Evolutionary conservation across 148 eudicot genomes (phyloP).

Genomic region (Pharnaceum exiguum): DNA sequence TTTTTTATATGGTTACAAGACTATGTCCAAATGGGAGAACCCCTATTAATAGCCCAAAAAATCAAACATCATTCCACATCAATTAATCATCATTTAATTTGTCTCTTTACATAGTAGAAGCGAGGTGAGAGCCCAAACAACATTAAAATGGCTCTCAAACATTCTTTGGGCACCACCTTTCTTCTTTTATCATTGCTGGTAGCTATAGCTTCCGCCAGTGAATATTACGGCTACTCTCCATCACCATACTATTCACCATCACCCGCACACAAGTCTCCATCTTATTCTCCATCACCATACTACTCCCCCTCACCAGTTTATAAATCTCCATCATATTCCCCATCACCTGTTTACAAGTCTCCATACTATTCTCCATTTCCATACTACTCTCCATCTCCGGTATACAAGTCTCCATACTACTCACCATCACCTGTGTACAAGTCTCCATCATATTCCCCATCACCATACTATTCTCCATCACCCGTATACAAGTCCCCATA

Average conservation of each 20-base stretch:
- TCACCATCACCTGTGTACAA: background rate
- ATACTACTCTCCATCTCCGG: background rate
- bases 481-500: background rate
- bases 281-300: background rate
- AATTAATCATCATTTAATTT: no score
- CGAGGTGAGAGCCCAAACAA: no score
- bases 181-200: background rate
- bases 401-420: background rate
- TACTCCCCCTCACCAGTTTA: background rate
- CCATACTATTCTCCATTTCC: background rate
- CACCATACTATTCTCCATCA: background rate
- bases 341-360: background rate
- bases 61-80: no score
- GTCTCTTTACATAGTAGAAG: no score
- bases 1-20: no score
- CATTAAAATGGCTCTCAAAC: slow-evolving; percentile 2
- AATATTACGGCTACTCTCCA: background rate
- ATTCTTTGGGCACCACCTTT: background rate
- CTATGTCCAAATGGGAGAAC: no score
- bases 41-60: no score
- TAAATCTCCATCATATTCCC: no score
- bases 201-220: slow-evolving; percentile 1
- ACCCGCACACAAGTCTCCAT: background rate
- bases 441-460: no score
- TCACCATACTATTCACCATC: background rate